These are phyloP conservation scores for Suillus subalutaceus DNA, from an alignment of 768 basidiomycete genomes.

Conservation along the genomic window DNA sequence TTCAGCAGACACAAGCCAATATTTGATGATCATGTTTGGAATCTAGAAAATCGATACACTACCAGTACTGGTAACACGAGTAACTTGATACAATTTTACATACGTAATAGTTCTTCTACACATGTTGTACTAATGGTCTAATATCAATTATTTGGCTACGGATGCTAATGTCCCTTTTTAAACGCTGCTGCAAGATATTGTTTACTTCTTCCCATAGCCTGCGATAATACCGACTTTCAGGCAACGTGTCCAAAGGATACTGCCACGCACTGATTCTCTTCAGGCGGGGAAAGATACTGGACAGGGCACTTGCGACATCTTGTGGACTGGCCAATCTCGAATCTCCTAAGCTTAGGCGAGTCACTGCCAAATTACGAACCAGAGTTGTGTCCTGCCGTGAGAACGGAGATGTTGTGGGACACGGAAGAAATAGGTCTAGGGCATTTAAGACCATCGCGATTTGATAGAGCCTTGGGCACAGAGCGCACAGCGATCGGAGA, in stretches of 20 bases:
- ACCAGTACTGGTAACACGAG: not conserved
- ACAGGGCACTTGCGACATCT: slow-evolving; percentile 3
- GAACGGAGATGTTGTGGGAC: not conserved
- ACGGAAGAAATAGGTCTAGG: not conserved
- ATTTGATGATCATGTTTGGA: not conserved
- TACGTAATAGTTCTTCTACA: not conserved
- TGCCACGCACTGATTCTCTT: slow-evolving; percentile 8
- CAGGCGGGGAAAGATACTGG: slow-evolving; percentile 3
- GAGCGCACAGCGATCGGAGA: slow-evolving; percentile 2
- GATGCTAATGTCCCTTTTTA: not conserved
- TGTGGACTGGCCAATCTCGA: not conserved
- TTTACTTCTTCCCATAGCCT: slow-evolving; percentile 7
- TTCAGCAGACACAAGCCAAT: not conserved
- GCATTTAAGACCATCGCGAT: slow-evolving; percentile 7
- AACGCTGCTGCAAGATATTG: not conserved
- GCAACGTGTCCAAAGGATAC: not conserved
- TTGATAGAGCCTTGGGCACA: slow-evolving; percentile 5
- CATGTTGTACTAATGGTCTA: not conserved
- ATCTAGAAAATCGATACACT: not conserved
- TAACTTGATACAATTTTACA: not conserved
- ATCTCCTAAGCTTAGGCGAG: slow-evolving; percentile 2
- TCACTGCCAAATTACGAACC: slow-evolving; percentile 5
- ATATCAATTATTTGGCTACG: not conserved
- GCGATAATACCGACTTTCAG: not conserved
- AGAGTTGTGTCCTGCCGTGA: not conserved